Evolutionary conservation across 257 asterid genomes (phyloP), one percentile per base, ranked within the genome.

Genomic region (Salvia hispanica): DNA sequence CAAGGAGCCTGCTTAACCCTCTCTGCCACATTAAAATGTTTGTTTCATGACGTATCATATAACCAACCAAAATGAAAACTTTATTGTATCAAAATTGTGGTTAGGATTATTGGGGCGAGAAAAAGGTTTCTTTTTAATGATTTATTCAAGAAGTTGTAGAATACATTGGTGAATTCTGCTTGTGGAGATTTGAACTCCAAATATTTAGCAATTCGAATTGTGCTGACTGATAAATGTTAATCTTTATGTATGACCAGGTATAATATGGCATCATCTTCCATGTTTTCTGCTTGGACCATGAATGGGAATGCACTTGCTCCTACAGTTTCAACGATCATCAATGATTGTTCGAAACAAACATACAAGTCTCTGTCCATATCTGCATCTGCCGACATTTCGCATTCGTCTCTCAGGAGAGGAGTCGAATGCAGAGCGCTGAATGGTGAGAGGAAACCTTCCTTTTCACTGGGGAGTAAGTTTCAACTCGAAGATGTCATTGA

Each of bases 401-500:
- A 31, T 4, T 58, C 78, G 7, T 47, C 77, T 42, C 34, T 44
- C 48, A 63, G 56, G n/a, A 55, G 66, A 61, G 71, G 79, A 63
- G 18, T 79, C 45, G 59, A 72, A 39, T 90, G 95, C 76, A 70
- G 74, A 34, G 85, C 92, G 2, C 59, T 90, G 60, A 78, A 78
- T 52, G 81, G 85, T 43, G 91, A 78, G 67, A 75, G 68, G 2
- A 69, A 71, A 42, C 77, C 83, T 71, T 63, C 74, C 1, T 58
- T 65, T 62, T 42, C 72, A 5, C 21, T 46, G 21, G 93, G 86
- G 47, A 86, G 72, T 47, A 93, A 84, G 72, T 91, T 84, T 78
- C 95, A 81, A 4, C 86, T 93, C 7, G 85, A 85, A 56, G 95
- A 93, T 69, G 84, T 90, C 36, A 88, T 93, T 65, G 96, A 93